phyloP scores from a whole-genome alignment of 257 asterid species.

The Oldenlandia corymbosa region DNA sequence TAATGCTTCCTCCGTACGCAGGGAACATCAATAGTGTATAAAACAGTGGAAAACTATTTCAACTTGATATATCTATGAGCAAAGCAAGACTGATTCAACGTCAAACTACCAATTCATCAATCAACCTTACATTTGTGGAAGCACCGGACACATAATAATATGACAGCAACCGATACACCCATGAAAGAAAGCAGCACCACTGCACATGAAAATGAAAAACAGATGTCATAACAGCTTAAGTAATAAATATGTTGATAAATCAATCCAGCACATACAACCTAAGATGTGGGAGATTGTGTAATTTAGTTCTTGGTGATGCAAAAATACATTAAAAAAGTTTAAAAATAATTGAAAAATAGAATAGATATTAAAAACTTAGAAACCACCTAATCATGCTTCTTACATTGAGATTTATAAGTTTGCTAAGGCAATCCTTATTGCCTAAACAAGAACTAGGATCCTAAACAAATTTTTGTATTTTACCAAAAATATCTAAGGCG shows the following conservation, averaged over 20 bases:
- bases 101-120: slow-evolving; percentile 1
- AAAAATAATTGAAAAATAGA: too few species aligned
- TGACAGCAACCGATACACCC: slow-evolving; percentile 13
- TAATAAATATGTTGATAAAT: neutral
- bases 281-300: neutral
- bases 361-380: neutral
- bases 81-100: neutral
- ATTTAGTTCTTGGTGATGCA: neutral
- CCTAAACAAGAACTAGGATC: neutral
- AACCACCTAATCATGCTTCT: neutral
- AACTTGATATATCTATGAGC: too few species aligned
- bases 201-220: slow-evolving; percentile 5
- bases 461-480: neutral
- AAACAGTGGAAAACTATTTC: too few species aligned
- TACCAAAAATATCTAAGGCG: too few species aligned
- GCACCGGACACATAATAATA: neutral
- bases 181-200: slow-evolving; percentile 21
- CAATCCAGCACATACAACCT: neutral
- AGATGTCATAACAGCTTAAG: neutral
- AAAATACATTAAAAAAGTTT: too few species aligned
- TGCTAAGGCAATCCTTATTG: too few species aligned
- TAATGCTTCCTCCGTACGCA: too few species aligned
- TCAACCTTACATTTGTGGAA: slow-evolving; percentile 22
- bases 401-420: neutral
- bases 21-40: too few species aligned